Percentiles rank a stretch among this genome's conserved stretches.
Conservation (phyloP, 2,329 filamentous ascomycete species). For the Didymella sp. region DNA sequence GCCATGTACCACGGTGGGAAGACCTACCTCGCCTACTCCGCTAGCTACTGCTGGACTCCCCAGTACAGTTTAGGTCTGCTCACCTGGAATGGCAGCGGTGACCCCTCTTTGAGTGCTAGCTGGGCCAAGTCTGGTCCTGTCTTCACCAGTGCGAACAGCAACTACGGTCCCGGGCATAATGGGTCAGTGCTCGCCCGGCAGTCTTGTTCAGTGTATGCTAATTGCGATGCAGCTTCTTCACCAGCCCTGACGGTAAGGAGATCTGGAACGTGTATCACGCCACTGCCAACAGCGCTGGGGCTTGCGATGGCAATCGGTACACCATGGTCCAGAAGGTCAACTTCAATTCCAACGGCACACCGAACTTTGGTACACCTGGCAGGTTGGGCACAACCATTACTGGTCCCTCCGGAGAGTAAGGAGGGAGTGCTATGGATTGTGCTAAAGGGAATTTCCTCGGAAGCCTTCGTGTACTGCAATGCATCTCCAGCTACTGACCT, state of each 20-base stretch:
- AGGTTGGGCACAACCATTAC: constrained; percentile 40
- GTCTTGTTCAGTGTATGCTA: neutral
- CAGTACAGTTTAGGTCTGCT: constrained; percentile 63
- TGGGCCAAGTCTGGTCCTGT: constrained; percentile 64
- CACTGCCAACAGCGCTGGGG: constrained; percentile 57
- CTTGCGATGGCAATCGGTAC: constrained; percentile 62
- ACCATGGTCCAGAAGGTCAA: constrained; percentile 62
- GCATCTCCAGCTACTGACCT: too few relatives aligned
- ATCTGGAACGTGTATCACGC: constrained; percentile 66
- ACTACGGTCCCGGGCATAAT: constrained; percentile 65
- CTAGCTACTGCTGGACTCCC: constrained; percentile 64
- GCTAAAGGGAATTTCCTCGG: too few relatives aligned
- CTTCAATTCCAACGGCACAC: constrained; percentile 59
- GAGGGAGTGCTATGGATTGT: too few relatives aligned
- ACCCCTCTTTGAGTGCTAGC: constrained; percentile 54
- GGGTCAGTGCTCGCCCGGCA: constrained; percentile 34
- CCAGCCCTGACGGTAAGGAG: constrained; percentile 61
- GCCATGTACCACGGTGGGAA: constrained; percentile 62
- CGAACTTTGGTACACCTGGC: constrained; percentile 57
- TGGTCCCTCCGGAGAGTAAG: constrained; percentile 48
- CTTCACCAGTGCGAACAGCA: constrained; percentile 62
- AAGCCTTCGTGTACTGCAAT: too few relatives aligned
- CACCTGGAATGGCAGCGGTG: constrained; percentile 59
- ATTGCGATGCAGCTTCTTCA: constrained; percentile 58
- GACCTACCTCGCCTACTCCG: constrained; percentile 63